Base-by-base conservation (phyloP, 768 basidiomycete genomes). In the Daedaleopsis sinensis region DNA sequence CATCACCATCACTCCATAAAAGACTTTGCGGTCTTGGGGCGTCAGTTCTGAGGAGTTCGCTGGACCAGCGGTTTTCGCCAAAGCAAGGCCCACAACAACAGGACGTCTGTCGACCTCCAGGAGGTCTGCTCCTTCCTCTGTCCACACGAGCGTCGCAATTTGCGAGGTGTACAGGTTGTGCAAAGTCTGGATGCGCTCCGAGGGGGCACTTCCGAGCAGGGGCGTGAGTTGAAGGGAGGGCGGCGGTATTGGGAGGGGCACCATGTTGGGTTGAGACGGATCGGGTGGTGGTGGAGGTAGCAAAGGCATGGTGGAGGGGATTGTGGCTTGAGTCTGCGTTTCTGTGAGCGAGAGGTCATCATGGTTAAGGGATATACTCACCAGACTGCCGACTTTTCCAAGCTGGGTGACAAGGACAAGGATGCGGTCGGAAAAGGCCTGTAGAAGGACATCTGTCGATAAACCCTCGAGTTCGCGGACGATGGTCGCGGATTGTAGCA, bases 341-440 rank as follows among this genome's bases (percentile, higher is more conserved):
- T 37, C 51, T 18, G 36, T 72, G 47, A 68, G 56, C 27, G 13
- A 16, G 21, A 38, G 12, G 60, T 19, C 8, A 36, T 42, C 56
- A 57, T 36, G 23, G 43, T 35, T 42, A 51, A 55, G 64, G 47
- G 43, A 16, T 37, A 24, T 15, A 56, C 32, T 44, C 47, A 96
- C 94, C 77, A 98, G 71, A 70, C 82, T 87, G 58, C 96, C 96
- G 13, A 96, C 89, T 83, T 94, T 96, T 42, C 92, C 91, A 62
- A 93, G 72, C 73, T 98, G 96, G 1, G 94, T 95, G 55, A 98
- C 81, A 23, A 97, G 79, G n/a, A 97, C 87, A 19, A 98, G 78
- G 13, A 86, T 78, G 24, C 93, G 83, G 75, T 98, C 96, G 55
- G 84, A 82, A 71, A 86, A 98, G 0, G 79, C 77, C 68, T 97